Base-by-base conservation (phyloP, 78 protist species). In the Polysphondylium violaceum region DNA sequence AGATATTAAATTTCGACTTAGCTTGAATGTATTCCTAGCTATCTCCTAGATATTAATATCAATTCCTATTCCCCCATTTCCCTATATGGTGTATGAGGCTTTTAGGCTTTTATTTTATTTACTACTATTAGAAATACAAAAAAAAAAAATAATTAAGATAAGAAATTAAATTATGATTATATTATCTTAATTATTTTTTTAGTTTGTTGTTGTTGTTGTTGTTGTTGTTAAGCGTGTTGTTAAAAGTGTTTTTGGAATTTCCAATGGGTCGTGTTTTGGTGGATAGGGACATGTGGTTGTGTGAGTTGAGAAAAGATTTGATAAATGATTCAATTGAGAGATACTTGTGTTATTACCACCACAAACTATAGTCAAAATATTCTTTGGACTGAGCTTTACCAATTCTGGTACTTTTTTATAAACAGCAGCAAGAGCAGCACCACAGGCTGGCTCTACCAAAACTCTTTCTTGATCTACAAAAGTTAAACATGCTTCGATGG, bases 391-490 rank as follows among this genome's bases (percentile, higher is more conserved):
- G 27, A 87, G 7, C 5, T 58, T n/a, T 40, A 68, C 33, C 11
- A 87, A 36, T 59, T 58, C 74, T 29, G 53, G 43, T 35, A 38
- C 23, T 29, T 25, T 29, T 60, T 75, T 43, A 38, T 74, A 75
- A 8, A 86, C 33, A 2, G 50, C 59, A 29, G 95, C 86, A 27
- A 92, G 21, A 35, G 86, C 29, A 4, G 95, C 95, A 3, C 93
- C 95, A 43, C 95, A 92, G 4, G 95, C 86, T 11, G 95, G 93
- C 44, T 92, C 95, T 0, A 92, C 93, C 23, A 92, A 74, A 2
- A 86, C 67, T 21, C 93, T 44, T 35, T 92, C 93, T 14, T 88
- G 74, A 36, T 75, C 83, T 2, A 86, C 77, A 43, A 87, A 81
- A 51, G 56, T 71, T 0, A 74, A 61, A 65, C 92, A 86, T 2